Evolutionary conservation across 148 eudicot genomes (phyloP).

Genomic region (Mesembryanthemum crystallinum): DNA sequence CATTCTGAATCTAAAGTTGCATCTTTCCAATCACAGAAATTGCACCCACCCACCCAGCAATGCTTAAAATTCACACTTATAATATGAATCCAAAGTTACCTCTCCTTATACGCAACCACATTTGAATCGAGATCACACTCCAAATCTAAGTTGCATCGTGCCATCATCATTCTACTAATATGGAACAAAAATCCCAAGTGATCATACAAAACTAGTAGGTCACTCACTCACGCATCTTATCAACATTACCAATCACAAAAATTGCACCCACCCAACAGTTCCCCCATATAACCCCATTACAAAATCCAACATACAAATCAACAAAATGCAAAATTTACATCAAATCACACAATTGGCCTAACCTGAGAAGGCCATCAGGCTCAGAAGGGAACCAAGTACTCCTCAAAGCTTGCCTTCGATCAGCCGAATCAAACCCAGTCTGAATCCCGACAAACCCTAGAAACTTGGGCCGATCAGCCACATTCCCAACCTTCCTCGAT

Average conservation of each 20-base stretch:
- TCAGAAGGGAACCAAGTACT: conserved; percentile 65
- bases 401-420: conserved; percentile 48
- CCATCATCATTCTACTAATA: too few species aligned
- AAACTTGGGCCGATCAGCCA: conserved; percentile 44
- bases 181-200: neutral
- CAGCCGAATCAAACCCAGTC: conserved; percentile 41
- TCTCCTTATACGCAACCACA: too few species aligned
- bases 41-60: too few species aligned
- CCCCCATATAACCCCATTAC: conserved; percentile 1
- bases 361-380: conserved; percentile 50
- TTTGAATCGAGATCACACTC: too few species aligned
- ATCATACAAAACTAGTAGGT: neutral
- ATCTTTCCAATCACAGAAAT: too few species aligned
- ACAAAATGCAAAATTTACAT: neutral
- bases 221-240: neutral
- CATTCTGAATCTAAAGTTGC: too few species aligned
- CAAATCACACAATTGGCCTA: neutral
- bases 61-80: too few species aligned
- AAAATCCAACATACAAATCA: neutral
- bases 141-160: neutral
- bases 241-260: neutral
- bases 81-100: too few species aligned
- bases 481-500: conserved; percentile 19
- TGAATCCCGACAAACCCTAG: conserved; percentile 66
- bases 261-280: neutral